A percentile compares a stretch with the other conserved stretches of the same genome.
phyloP scores from a whole-genome alignment of 139 green algal genomes.

The Chlorella vulgaris region DNA sequence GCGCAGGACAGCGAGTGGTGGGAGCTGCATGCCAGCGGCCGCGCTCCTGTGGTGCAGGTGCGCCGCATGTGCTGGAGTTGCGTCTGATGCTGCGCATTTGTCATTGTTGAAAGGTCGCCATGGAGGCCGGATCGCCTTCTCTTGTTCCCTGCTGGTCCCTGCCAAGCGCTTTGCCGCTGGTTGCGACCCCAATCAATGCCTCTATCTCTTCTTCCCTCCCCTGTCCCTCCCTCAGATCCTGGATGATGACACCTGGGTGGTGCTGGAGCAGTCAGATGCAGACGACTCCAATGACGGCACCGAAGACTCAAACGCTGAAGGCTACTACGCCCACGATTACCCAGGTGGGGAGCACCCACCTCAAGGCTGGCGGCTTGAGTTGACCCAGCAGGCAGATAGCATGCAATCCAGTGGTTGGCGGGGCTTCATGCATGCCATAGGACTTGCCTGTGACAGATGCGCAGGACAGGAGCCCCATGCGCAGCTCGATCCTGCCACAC shows the following conservation, averaged over 20 bases:
- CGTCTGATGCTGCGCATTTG: not conserved
- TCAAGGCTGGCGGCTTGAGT: not conserved
- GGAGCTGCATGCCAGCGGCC: constrained; percentile 14
- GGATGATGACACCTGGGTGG: constrained; percentile 42
- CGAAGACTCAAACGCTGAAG: constrained; percentile 51
- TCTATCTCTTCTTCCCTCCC: not conserved
- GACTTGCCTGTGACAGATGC: no score
- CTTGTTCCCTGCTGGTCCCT: not conserved
- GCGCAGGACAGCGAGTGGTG: constrained; percentile 9
- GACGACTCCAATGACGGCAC: constrained; percentile 28
- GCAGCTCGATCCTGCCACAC: no score
- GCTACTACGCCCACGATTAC: constrained; percentile 53
- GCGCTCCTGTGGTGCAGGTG: constrained; percentile 37
- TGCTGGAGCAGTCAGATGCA: constrained; percentile 28
- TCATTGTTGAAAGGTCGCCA: no score
- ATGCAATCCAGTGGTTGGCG: no score
- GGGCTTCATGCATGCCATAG: no score
- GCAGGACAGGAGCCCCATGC: no score
- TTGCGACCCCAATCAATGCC: not conserved
- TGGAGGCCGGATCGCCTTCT: no score
- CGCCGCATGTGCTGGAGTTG: not conserved
- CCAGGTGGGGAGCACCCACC: constrained; percentile 15
- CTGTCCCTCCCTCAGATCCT: constrained; percentile 12
- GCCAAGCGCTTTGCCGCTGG: no score
- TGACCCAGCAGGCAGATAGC: no score